phyloP scores from a whole-genome alignment of 176 grass and related monocot species.

The Eleusine coracana region DNA sequence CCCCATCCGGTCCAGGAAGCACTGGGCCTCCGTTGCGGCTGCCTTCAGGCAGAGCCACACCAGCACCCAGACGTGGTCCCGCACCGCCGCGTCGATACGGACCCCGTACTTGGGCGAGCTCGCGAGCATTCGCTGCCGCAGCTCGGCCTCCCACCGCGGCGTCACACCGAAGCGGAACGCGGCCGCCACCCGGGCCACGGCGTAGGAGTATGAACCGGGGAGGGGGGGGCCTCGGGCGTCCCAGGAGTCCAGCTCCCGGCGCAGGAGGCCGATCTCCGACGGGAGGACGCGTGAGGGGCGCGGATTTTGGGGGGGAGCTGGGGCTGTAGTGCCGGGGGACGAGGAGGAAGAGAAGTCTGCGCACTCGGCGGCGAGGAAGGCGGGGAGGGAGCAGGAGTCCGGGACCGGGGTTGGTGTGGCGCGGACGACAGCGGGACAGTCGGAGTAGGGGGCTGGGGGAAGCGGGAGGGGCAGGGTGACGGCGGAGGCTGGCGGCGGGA shows the following conservation, averaged over 20 bases:
- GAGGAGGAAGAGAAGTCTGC: conserved; percentile 44
- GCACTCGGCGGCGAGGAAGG: conserved; percentile 65
- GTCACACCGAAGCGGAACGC: conserved; percentile 15
- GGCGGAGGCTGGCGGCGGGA: conserved; percentile 52
- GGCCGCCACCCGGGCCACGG: conserved; percentile 32
- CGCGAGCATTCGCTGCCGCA: conserved; percentile 61
- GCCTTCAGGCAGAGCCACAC: conserved; percentile 64
- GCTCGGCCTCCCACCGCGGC: conserved; percentile 41
- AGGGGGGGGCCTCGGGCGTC: not conserved
- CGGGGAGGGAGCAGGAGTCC: conserved; percentile 48
- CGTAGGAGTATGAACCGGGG: conserved; percentile 57
- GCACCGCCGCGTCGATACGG: conserved; percentile 47
- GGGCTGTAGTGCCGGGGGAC: not conserved
- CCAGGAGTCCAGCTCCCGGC: conserved; percentile 78
- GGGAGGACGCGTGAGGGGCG: conserved; percentile 53
- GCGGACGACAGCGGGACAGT: conserved; percentile 74
- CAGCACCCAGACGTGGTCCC: conserved; percentile 67
- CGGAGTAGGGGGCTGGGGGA: conserved; percentile 52
- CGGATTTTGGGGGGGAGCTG: not conserved
- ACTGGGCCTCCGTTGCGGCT: conserved; percentile 45
- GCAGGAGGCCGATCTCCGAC: conserved; percentile 67
- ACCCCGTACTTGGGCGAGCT: conserved; percentile 69
- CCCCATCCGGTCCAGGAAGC: conserved; percentile 41
- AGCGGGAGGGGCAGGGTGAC: conserved; percentile 38
- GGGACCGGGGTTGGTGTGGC: conserved; percentile 4